Evolutionary conservation across 2,329 filamentous ascomycete genomes (phyloP), one percentile per base, ranked within the genome.

Genomic region (Stemphylium lycopersici): DNA sequence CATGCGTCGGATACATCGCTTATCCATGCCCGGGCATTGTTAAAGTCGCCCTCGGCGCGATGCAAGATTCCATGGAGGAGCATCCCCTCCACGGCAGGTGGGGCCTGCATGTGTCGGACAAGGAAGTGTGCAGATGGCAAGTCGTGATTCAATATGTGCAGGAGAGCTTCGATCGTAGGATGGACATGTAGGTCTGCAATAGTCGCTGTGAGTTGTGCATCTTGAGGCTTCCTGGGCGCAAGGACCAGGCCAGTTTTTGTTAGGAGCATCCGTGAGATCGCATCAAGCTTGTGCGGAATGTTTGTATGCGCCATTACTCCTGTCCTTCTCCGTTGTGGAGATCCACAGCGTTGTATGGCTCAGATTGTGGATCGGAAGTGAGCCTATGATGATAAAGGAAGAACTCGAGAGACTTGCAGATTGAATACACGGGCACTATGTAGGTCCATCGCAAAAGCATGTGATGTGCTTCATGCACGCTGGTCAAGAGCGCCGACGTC

Each of bases 121-220:
- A 83, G 73, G 64, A 84, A 83, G 66, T 84, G 81, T 0, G 81
- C 81, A 16, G 72, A 75, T 4, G 79, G 71, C 0, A 83, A 70
- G 63, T 84, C 81, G 56, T 71, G 68, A 63, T 84, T 84, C 26
- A 83, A 69, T 48, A 84, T 73, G 64, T 84, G 82, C 3, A 84
- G 73, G 0, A 78, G 69, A 8, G 79, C 72, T 73, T 84, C 81
- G 33, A 84, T 69, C 12, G 77, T 76, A 6, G 81, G 80, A 57
- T 83, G 80, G 1, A 80, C 61, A 7, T 62, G 63, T 4, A 79
- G 68, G 22, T 63, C 44, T 26, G 69, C 54, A 29, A 73, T 70
- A 2, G 4, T 24, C 7, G 64, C 13, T 10, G 68, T 67, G 6
- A 68, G 43, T 8, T 43, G 13, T 4, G 55, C 44, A 38, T 58